phyloP scores from a whole-genome alignment of 768 basidiomycete genomes.

The Multifurca ochricompacta region DNA sequence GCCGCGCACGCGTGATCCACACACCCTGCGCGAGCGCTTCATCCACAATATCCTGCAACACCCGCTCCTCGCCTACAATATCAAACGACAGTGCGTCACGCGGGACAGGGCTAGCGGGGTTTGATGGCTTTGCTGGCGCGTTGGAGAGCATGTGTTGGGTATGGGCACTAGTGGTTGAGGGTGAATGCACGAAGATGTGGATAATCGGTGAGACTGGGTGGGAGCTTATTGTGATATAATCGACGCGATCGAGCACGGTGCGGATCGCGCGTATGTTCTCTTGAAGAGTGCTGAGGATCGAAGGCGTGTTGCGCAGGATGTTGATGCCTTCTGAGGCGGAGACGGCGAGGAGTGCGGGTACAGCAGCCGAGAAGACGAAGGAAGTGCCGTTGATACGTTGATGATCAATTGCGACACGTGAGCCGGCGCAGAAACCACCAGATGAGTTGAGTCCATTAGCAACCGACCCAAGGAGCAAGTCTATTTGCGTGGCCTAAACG shows the following conservation, averaged over 20 bases:
- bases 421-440: slow-evolving; percentile 96
- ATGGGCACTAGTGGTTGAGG: slow-evolving; percentile 26
- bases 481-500: slow-evolving; percentile 49
- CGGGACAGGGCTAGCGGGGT: slow-evolving; percentile 40
- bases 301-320: slow-evolving; percentile 66
- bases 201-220: slow-evolving; percentile 84
- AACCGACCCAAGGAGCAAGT: slow-evolving; percentile 90
- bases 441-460: slow-evolving; percentile 74
- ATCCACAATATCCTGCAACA: slow-evolving; percentile 91
- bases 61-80: slow-evolving; percentile 59
- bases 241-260: slow-evolving; percentile 71
- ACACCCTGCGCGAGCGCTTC: slow-evolving; percentile 77
- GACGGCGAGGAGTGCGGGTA: slow-evolving; percentile 85
- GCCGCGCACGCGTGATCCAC: slow-evolving; percentile 75
- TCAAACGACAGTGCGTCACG: slow-evolving; percentile 45
- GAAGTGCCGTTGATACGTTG: slow-evolving; percentile 96
- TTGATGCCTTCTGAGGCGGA: slow-evolving; percentile 81
- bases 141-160: slow-evolving; percentile 22
- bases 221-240: slow-evolving; percentile 79
- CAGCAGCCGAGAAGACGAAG: slow-evolving; percentile 93
- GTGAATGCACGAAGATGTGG: slow-evolving; percentile 59
- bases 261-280: slow-evolving; percentile 77
- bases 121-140: slow-evolving; percentile 36
- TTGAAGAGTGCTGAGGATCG: slow-evolving; percentile 66
- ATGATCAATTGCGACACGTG: slow-evolving; percentile 73